Evolutionary conservation across 108 stramenopile genomes (phyloP).

Genomic region (Fragilaria crotonensis): DNA sequence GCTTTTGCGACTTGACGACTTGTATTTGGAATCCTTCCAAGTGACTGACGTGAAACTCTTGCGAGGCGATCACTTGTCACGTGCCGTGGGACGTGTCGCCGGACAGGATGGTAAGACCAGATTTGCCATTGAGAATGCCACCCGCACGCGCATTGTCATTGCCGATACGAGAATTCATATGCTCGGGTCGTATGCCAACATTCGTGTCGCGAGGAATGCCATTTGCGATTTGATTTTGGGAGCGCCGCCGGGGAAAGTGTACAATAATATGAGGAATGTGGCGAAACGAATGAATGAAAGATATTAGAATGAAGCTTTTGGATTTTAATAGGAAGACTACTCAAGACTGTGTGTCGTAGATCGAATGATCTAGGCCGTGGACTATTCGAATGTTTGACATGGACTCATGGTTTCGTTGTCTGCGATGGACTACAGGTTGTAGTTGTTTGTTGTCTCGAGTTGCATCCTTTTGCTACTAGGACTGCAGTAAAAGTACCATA

Average conservation of each 20-base stretch:
- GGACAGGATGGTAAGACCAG: slow-evolving; percentile 98
- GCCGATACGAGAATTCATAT: slow-evolving; percentile 96
- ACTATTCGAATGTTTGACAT: too few species aligned
- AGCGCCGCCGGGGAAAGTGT: slow-evolving; percentile 99
- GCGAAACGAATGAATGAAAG: slow-evolving; percentile 96
- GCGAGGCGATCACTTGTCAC: slow-evolving; percentile 92
- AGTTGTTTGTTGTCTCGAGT: too few species aligned
- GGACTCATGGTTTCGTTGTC: too few species aligned
- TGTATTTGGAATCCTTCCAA: slow-evolving; percentile 96
- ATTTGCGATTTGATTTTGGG: slow-evolving; percentile 98
- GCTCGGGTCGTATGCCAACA: slow-evolving; percentile 92
- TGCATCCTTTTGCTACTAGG: too few species aligned
- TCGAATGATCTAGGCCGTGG: too few species aligned
- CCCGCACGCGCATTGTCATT: slow-evolving; percentile 94
- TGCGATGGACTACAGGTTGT: too few species aligned
- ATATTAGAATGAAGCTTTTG: too few species aligned
- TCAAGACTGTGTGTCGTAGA: too few species aligned
- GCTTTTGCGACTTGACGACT: slow-evolving; percentile 94
- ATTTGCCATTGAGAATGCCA: slow-evolving; percentile 99
- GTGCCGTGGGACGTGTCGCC: slow-evolving; percentile 97
- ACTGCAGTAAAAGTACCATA: too few species aligned
- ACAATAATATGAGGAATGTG: slow-evolving; percentile 99
- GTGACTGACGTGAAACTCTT: slow-evolving; percentile 96
- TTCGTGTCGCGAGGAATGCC: slow-evolving; percentile 96
- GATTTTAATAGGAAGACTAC: too few species aligned